Evolutionary conservation across 306 rosid genomes (phyloP), one percentile per base, ranked within the genome.

Genomic region (Vigna mungo): DNA sequence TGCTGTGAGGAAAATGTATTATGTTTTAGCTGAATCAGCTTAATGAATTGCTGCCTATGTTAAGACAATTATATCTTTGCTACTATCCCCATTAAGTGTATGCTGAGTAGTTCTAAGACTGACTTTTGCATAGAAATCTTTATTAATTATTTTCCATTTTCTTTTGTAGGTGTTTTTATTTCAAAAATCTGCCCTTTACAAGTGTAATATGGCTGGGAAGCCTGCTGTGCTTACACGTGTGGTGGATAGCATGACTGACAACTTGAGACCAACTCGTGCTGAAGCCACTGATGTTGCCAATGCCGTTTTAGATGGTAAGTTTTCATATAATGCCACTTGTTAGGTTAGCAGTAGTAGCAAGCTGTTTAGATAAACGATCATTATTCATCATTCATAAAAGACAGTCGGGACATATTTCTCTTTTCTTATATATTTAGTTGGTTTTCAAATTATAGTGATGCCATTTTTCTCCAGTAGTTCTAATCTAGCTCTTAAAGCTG

Each of bases 271-370:
- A 76, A 96, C 99, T 79, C 99, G 99, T 86, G 99, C 99, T n/a
- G 99, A 96, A 87, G 99, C 99, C 71, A 96, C 99, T 61, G 99
- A 96, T 85, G 98, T 96, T 82, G 99, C 99, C 72, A 96, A 96
- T 87, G 99, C 99, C 68, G 97, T 96, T 68, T 87, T 96, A 75
- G 99, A 96, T 82, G 99, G 99, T 95, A 80, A n/a, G 87, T 79
- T 58, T 62, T 58, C 73, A 65, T 78, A 53, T 72, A 51, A 68
- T 68, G 46, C 69, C 68, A 41, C 73, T 56, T 63, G 67, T 55
- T 79, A 54, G 9, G 68, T 68, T 47, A 62, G 77, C 59, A 37
- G n/a, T 27, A 25, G 32, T 12, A 60, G 12, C 51, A 39, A 54
- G 25, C 46, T 61, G 59, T 30, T n/a, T 48, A 60, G 13, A 76